A percentile compares a stretch with the other conserved stretches of the same genome.
These are phyloP conservation scores for Cutaneotrichosporon arboriforme DNA, from an alignment of 1,284 basidiomycete genomes.

Conservation along the genomic window DNA sequence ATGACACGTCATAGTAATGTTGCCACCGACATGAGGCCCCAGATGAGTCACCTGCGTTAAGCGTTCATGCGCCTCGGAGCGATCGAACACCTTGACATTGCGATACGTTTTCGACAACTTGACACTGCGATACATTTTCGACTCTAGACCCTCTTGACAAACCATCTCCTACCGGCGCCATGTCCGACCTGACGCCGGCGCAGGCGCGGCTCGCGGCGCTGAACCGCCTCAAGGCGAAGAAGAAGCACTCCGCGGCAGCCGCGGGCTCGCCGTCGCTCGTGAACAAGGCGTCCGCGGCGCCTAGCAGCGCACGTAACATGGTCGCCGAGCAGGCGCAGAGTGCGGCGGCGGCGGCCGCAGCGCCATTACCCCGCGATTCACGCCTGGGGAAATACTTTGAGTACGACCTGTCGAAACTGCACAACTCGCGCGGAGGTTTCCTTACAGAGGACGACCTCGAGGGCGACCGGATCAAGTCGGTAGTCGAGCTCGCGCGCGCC, in stretches of 20 bases:
- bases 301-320: slow-evolving; percentile 39
- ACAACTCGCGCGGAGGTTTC: slow-evolving; percentile 90
- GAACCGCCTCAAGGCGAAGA: slow-evolving; percentile 47
- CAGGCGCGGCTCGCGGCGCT: slow-evolving; percentile 45
- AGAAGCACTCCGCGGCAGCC: slow-evolving; percentile 19
- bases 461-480: slow-evolving; percentile 51
- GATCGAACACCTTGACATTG: not conserved
- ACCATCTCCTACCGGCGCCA: not conserved
- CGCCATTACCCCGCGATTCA: slow-evolving; percentile 41
- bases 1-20: not conserved
- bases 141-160: not conserved
- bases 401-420: slow-evolving; percentile 91
- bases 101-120: not conserved
- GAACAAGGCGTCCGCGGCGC: slow-evolving; percentile 26
- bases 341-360: slow-evolving; percentile 11
- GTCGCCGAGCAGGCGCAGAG: slow-evolving; percentile 28
- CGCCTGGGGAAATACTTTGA: slow-evolving; percentile 70
- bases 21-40: not conserved
- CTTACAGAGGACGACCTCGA: slow-evolving; percentile 53
- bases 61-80: too few species aligned
- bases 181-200: slow-evolving; percentile 29
- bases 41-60: not conserved
- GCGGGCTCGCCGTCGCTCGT: slow-evolving; percentile 19
- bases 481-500: slow-evolving; percentile 66
- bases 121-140: not conserved